Percentiles rank a stretch among this genome's conserved stretches.
Evolutionary conservation across 1,284 basidiomycete species (phyloP).

Genomic region (Schizophyllum amplum): DNA sequence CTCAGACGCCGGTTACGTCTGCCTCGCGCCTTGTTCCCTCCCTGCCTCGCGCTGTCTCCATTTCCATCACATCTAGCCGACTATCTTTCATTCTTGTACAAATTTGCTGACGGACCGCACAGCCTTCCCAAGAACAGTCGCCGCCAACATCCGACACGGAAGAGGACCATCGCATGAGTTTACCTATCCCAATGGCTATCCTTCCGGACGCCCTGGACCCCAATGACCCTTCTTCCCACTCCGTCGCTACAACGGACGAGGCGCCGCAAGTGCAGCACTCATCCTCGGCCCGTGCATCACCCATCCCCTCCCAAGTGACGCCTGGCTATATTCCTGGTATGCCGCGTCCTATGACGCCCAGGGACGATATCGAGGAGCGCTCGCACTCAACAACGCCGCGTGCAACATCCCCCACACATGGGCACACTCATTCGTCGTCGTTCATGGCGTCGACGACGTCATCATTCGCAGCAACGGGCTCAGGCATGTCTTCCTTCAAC

Average conservation of each 20-base stretch:
- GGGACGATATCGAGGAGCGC: constrained; percentile 65
- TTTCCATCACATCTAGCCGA: background rate
- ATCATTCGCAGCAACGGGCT: constrained; percentile 24
- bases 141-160: constrained; percentile 1
- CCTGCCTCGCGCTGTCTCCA: background rate
- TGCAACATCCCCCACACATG: constrained; percentile 51
- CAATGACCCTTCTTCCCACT: background rate
- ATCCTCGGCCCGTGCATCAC: constrained; percentile 43
- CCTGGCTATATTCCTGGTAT: constrained; percentile 84
- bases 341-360: constrained; percentile 79
- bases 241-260: background rate
- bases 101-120: constrained; percentile 8
- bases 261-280: constrained; percentile 17
- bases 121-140: constrained; percentile 4
- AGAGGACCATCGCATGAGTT: background rate
- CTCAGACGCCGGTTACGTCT: background rate
- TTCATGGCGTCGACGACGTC: constrained; percentile 5
- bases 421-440: background rate
- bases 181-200: background rate
- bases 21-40: background rate
- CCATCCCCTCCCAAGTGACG: constrained; percentile 53
- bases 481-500: constrained; percentile 22
- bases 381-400: constrained; percentile 75
- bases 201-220: background rate
- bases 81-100: constrained; percentile 6